Evolutionary conservation across 768 basidiomycete genomes (phyloP), one percentile per base, ranked within the genome.

Genomic region (Candolleomyces efflorescens): DNA sequence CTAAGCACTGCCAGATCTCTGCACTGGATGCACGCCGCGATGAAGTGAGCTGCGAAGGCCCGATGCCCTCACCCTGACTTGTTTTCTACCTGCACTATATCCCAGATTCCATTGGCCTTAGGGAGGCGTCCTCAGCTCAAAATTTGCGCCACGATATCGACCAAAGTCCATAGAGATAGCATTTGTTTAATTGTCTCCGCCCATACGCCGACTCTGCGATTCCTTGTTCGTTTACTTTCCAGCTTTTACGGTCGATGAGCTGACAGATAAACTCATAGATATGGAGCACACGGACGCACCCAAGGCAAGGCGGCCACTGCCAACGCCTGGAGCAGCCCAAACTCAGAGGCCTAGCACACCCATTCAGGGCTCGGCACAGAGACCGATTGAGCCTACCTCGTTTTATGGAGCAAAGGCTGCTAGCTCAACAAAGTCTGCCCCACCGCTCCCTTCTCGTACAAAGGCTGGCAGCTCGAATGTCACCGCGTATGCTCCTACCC

Each of bases 251-350:
- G 60, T 45, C 52, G 51, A 59, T 22, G 37, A 50, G 22, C 46
- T 52, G 39, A 50, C 44, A 20, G 20, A 45, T 46, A 26, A 6
- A 6, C 5, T 20, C 24, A 27, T 10, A 6, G 45, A 32, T 43
- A 84, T 84, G 82, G 82, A 84, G 53, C 75, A 72, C 55, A 68
- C 71, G 50, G 81, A 84, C 46, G 63, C 72, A 55, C 70, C 70
- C 1, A 80, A 78, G 59, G 62, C 67, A 39, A 73, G 82, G 62
- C 76, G 81, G 18, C 82, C 82, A 9, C 66, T 78, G 37, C 77
- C 79, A 11, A 78, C 78, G 3, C 76, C 79, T 9, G 76, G 76
- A 15, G 70, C 64, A 37, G 61, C 69, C 12, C 62, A 65, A 22
- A 65, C 69, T 44, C 63, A 69, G 2, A 72, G 77, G 48, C 75